These are phyloP conservation scores for Lodderomyces oxycetoniae DNA, from an alignment of 1,139 yeast genomes.

Conservation along the genomic window DNA sequence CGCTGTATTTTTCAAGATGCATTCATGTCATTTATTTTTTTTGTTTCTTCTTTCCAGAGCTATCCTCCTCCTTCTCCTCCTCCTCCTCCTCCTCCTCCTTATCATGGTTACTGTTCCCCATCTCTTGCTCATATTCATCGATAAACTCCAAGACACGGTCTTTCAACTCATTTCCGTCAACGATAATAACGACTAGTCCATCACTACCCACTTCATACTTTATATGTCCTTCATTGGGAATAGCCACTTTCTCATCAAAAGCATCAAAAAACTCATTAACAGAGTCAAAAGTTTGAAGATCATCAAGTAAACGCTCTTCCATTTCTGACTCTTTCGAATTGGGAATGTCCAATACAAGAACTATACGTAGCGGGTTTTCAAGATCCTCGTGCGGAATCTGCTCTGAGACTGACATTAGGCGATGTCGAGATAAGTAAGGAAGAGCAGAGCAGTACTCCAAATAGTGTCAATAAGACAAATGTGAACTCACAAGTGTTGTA, in stretches of 20 bases:
- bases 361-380: conserved; percentile 41
- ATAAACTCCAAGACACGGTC: conserved; percentile 33
- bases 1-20: too few species aligned
- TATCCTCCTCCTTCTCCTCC: conserved; percentile 1
- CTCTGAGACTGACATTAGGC: conserved; percentile 12
- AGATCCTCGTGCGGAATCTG: conserved; percentile 22
- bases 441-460: neutral
- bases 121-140: conserved; percentile 23
- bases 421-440: neutral
- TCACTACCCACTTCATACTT: conserved; percentile 72
- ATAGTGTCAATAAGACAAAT: too few species aligned
- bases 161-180: conserved; percentile 35
- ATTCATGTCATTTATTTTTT: too few species aligned
- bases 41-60: conserved; percentile 2
- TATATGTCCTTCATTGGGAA: conserved; percentile 63
- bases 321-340: conserved; percentile 25
- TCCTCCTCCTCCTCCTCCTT: conserved; percentile 1
- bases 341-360: conserved; percentile 34
- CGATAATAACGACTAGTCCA: conserved; percentile 60
- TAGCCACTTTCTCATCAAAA: conserved; percentile 56
- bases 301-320: conserved; percentile 47
- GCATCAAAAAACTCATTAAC: conserved; percentile 58
- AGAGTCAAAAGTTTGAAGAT: conserved; percentile 43
- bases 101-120: conserved; percentile 5
- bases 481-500: too few species aligned